Base-by-base conservation (phyloP, 331 rosid genomes). In the Quercus phellos region DNA sequence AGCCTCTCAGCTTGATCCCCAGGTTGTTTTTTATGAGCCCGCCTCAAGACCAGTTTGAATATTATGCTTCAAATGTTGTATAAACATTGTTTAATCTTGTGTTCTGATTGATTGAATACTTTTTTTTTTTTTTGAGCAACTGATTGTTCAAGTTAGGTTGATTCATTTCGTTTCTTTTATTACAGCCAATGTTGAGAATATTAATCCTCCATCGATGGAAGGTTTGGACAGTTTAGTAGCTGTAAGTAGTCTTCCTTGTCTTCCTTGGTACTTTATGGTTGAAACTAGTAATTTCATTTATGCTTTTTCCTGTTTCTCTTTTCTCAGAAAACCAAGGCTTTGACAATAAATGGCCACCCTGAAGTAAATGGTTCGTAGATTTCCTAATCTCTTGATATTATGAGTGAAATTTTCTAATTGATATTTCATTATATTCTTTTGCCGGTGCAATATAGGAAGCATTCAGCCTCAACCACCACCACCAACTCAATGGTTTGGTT, bases 141-240 rank as follows among this genome's bases (percentile, higher is more conserved):
- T 38, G 12, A 38, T 38, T 38, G 12, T 38, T 75, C 54, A 61
- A 17, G 61, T 14, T 12, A 17, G 50, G 68, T 68, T 55, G 63
- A 73, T 77, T 29, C 17, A 72, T 84, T 84, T 80, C n/a, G 6
- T 58, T 19, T 2, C 6, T 70, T 22, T 18, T 35, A 77, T 75
- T 74, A 22, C 85, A 95, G 99, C 79, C 80, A 89, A 83, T 55
- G 73, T 79, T 74, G 97, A 94, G 72, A 82, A 92, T 78, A 66
- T 88, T 68, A 78, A 86, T 77, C 98, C 92, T 61, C 99, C 99
- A 2, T 77, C 55, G 29, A 53, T 90, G 68, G 98, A 95, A 51
- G 99, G 98, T 76, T 71, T 94, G 76, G 98, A 92, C 29, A 77
- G 68, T 63, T 86, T 94, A 55, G 60, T 81, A 34, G 76, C 74